Evolutionary conservation across 129 eudicot species (phyloP).

Genomic region (Smallanthus sonchifolius): DNA sequence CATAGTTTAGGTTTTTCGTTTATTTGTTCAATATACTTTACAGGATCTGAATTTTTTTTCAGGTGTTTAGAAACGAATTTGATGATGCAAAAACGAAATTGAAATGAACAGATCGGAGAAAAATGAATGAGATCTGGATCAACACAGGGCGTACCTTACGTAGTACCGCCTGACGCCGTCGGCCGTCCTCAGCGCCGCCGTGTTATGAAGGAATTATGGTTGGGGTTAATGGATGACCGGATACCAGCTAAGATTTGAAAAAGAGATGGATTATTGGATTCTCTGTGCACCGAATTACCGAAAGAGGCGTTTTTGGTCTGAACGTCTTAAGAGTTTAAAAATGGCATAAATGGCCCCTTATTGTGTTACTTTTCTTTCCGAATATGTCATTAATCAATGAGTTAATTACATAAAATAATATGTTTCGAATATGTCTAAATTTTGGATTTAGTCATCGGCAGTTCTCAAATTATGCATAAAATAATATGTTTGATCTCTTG

Average conservation of each 20-base stretch:
- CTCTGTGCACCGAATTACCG: neutral
- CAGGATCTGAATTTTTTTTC: constrained; percentile 8
- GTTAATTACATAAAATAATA: too few relatives aligned
- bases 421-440: too few relatives aligned
- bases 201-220: constrained; percentile 14
- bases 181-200: constrained; percentile 4
- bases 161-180: neutral
- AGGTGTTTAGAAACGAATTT: neutral
- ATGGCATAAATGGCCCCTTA: too few relatives aligned
- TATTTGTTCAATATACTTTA: neutral
- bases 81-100: constrained; percentile 19
- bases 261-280: constrained; percentile 4
- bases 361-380: too few relatives aligned
- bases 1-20: constrained; percentile 31
- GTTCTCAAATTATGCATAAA: too few relatives aligned
- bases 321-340: neutral
- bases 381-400: too few relatives aligned
- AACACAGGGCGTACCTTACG: constrained; percentile 3
- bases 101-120: constrained; percentile 15
- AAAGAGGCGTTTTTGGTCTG: constrained; percentile 18
- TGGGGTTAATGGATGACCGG: constrained; percentile 12
- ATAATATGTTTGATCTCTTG: too few relatives aligned
- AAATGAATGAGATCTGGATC: constrained; percentile 25
- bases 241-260: constrained; percentile 23
- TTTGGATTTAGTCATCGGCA: too few relatives aligned